Evolutionary conservation across 2,329 filamentous ascomycete genomes (phyloP).

Genomic region (Volutella citrinella): DNA sequence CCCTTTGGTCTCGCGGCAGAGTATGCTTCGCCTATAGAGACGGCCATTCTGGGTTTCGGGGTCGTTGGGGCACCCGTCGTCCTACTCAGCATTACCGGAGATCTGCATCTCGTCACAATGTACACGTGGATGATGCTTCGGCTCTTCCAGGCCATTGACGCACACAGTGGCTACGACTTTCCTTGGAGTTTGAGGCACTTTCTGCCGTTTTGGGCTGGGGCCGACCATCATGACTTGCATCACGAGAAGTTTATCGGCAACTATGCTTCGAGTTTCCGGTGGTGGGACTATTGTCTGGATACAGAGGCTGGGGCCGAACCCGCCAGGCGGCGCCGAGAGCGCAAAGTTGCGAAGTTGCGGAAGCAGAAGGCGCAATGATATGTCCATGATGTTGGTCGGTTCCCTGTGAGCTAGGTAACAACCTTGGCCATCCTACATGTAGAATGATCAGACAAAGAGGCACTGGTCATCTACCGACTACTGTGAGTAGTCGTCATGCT

Average conservation of each 20-base stretch:
- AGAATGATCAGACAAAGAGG: too few relatives aligned
- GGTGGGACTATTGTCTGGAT: constrained; percentile 95
- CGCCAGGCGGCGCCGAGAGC: constrained; percentile 76
- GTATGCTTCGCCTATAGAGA: constrained; percentile 96
- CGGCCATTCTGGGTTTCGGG: constrained; percentile 89
- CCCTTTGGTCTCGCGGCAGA: constrained; percentile 95
- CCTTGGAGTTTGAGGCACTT: constrained; percentile 96
- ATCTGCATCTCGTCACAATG: constrained; percentile 96
- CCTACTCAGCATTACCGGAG: constrained; percentile 77
- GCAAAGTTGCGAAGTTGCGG: constrained; percentile 64
- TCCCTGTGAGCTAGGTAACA: too few relatives aligned
- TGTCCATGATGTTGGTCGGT: too few relatives aligned
- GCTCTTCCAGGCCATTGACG: constrained; percentile 95
- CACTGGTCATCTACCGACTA: too few relatives aligned
- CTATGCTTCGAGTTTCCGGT: constrained; percentile 96
- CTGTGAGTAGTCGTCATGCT: too few relatives aligned
- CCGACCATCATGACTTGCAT: constrained; percentile 93
- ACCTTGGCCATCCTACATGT: too few relatives aligned
- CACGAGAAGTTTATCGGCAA: constrained; percentile 99
- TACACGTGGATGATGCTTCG: constrained; percentile 93
- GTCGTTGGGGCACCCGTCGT: constrained; percentile 79
- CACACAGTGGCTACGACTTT: constrained; percentile 97
- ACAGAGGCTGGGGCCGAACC: constrained; percentile 91
- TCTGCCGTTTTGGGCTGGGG: constrained; percentile 96
- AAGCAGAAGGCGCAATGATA: constrained; percentile 68